These are phyloP conservation scores for Solanum pimpinellifolium DNA, from an alignment of 257 asterid species.

Conservation along the genomic window DNA sequence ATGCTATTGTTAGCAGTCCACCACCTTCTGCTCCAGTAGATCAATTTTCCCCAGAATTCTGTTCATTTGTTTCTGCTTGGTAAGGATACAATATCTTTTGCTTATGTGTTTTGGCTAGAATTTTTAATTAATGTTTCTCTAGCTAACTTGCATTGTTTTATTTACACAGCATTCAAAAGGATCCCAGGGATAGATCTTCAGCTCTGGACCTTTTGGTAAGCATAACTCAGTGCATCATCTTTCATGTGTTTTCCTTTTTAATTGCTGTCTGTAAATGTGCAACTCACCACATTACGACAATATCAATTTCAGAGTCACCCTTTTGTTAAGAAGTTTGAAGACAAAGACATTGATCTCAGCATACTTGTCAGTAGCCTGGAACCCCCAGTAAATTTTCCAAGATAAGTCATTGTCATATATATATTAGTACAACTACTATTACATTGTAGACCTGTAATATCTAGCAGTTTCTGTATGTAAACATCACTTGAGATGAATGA, in stretches of 20 bases:
- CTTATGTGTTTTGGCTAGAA: background rate
- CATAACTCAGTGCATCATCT: background rate
- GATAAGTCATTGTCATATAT: constrained; percentile 16
- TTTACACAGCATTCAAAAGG: constrained; percentile 82
- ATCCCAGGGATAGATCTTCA: constrained; percentile 73
- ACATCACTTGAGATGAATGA: background rate
- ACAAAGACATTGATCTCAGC: constrained; percentile 81
- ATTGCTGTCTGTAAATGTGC: background rate
- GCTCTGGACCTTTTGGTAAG: constrained; percentile 86
- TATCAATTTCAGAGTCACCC: constrained; percentile 58
- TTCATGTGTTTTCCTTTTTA: background rate
- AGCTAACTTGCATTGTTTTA: background rate
- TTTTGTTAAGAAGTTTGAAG: constrained; percentile 90
- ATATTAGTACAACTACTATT: background rate
- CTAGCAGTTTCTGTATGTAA: background rate
- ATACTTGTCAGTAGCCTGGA: constrained; percentile 79
- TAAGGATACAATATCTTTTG: constrained; percentile 12
- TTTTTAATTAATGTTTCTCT: background rate
- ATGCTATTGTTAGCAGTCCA: constrained; percentile 85
- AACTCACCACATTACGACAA: background rate
- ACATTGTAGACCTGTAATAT: background rate
- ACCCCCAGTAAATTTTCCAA: constrained; percentile 62
- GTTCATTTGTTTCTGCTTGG: constrained; percentile 71
- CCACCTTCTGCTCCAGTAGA: constrained; percentile 92
- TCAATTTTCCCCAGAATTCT: constrained; percentile 53